Evolutionary conservation across 2,329 filamentous ascomycete species (phyloP).

Genomic region (Septoria petroselini): DNA sequence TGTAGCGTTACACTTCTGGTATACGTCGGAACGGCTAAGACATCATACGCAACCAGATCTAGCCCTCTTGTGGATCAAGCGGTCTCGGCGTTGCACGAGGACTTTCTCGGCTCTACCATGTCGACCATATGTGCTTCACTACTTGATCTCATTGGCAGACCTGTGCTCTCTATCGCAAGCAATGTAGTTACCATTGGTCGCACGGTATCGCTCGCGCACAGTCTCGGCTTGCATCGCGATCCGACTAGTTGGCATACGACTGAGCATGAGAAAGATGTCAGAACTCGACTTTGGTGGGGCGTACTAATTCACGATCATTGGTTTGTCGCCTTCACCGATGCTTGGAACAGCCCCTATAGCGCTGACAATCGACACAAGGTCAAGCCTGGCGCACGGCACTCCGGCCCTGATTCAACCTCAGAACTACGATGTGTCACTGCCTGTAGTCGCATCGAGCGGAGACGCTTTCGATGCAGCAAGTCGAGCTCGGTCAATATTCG

Average conservation of each 20-base stretch:
- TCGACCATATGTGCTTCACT: slow-evolving; percentile 42
- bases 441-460: slow-evolving; percentile 42
- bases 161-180: slow-evolving; percentile 42
- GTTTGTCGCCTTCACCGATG: slow-evolving; percentile 28
- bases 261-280: slow-evolving; percentile 50
- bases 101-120: slow-evolving; percentile 44
- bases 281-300: slow-evolving; percentile 57
- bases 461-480: neutral
- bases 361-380: slow-evolving; percentile 38
- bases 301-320: slow-evolving; percentile 57
- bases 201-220: slow-evolving; percentile 54
- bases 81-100: slow-evolving; percentile 43
- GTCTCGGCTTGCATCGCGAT: slow-evolving; percentile 55
- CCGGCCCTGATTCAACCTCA: slow-evolving; percentile 53
- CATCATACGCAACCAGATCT: slow-evolving; percentile 40
- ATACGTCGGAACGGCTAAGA: slow-evolving; percentile 38
- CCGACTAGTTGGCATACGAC: slow-evolving; percentile 54
- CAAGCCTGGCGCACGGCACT: slow-evolving; percentile 55
- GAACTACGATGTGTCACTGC: slow-evolving; percentile 57
- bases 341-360: neutral
- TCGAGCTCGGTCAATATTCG: slow-evolving; percentile 50
- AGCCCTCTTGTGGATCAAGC: slow-evolving; percentile 43
- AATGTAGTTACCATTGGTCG: slow-evolving; percentile 56
- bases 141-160: slow-evolving; percentile 43
- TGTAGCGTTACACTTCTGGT: slow-evolving; percentile 40